These are phyloP conservation scores for Gracilaria gracilis DNA, from an alignment of 23 red algal species.

Conservation along the genomic window DNA sequence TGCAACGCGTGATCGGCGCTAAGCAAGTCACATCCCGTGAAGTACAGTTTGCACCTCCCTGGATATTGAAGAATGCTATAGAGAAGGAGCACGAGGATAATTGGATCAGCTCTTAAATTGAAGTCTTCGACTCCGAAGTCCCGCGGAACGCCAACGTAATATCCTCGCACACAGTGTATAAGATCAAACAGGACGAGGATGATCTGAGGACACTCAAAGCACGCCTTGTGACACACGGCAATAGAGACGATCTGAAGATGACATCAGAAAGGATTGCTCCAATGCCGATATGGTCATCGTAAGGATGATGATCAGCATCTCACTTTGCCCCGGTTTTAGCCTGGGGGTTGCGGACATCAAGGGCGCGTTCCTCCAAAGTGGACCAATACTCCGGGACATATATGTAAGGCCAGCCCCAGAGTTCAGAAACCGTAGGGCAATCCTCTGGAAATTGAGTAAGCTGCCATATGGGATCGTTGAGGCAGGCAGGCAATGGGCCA, in stretches of 20 bases:
- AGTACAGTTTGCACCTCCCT: too few species aligned
- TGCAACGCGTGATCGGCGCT: too few species aligned
- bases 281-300: constrained; percentile 1
- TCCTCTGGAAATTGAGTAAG: not conserved
- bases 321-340: too few species aligned
- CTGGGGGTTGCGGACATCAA: too few species aligned
- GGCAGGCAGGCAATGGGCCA: not conserved
- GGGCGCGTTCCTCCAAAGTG: too few species aligned
- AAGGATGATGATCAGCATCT: too few species aligned
- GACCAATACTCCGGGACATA: too few species aligned
- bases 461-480: constrained; percentile 7
- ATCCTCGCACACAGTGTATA: constrained; percentile 11
- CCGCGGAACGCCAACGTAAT: not conserved
- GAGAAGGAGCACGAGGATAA: constrained; percentile 23
- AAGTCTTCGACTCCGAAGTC: constrained; percentile 5
- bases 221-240: not conserved
- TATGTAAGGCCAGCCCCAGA: constrained; percentile 7
- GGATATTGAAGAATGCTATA: too few species aligned
- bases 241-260: not conserved
- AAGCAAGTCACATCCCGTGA: too few species aligned
- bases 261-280: constrained; percentile 35
- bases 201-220: not conserved
- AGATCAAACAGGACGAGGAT: constrained; percentile 18
- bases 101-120: constrained; percentile 19
- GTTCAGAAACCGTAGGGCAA: not conserved